Conservation (phyloP, 768 basidiomycete species). For the Kwoniella botswanensis region DNA sequence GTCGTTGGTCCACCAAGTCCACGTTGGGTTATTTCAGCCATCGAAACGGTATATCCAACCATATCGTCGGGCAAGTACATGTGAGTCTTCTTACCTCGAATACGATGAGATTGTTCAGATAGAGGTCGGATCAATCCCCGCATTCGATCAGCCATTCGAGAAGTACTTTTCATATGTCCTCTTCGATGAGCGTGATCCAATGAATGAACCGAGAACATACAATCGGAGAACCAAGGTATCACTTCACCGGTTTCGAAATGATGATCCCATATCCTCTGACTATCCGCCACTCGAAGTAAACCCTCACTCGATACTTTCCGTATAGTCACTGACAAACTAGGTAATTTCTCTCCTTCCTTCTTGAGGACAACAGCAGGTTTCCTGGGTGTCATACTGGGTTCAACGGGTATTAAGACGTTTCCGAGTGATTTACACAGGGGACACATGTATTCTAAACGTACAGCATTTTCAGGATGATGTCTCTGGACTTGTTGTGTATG, state of each 20-base stretch:
- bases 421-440: conserved; percentile 96
- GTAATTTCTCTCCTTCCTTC: conserved; percentile 53
- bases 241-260: conserved; percentile 58
- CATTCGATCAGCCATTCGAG: conserved; percentile 86
- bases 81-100: conserved; percentile 78
- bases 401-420: conserved; percentile 87
- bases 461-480: conserved; percentile 93
- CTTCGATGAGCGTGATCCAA: conserved; percentile 37
- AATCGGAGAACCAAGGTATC: conserved; percentile 55
- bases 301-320: conserved; percentile 86
- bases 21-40: conserved; percentile 79
- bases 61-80: conserved; percentile 92
- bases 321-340: conserved; percentile 86
- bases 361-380: conserved; percentile 20
- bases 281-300: conserved; percentile 65
- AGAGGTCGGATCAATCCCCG: conserved; percentile 76
- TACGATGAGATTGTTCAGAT: conserved; percentile 81
- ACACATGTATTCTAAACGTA: conserved; percentile 91
- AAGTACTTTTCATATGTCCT: conserved; percentile 63
- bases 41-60: conserved; percentile 81
- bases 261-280: conserved; percentile 55
- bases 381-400: conserved; percentile 50
- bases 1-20: conserved; percentile 60
- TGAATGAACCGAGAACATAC: conserved; percentile 29
- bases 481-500: conserved; percentile 86